A percentile compares a stretch with the other conserved stretches of the same genome.
phyloP scores from a whole-genome alignment of 768 basidiomycete species.

The Dioszegia crocea region DNA sequence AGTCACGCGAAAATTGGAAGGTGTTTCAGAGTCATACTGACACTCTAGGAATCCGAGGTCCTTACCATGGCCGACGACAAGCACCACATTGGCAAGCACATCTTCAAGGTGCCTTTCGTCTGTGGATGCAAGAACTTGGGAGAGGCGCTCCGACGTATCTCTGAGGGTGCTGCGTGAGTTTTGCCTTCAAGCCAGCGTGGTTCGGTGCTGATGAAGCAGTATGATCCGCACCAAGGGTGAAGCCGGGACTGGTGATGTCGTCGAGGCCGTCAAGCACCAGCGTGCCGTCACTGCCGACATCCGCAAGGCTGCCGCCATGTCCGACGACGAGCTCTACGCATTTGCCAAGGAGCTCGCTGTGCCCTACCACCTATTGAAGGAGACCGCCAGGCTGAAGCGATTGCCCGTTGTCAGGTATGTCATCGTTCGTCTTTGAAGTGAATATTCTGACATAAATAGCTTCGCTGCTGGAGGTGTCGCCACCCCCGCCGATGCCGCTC shows the following conservation, averaged over 20 bases:
- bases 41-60: constrained; percentile 56
- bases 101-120: constrained; percentile 86
- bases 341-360: constrained; percentile 73
- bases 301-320: constrained; percentile 78
- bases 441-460: constrained; percentile 15
- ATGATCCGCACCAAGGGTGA: constrained; percentile 93
- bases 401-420: constrained; percentile 71
- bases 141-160: constrained; percentile 91
- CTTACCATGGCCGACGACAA: constrained; percentile 94
- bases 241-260: constrained; percentile 54
- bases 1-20: too few species aligned
- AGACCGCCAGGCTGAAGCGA: constrained; percentile 85
- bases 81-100: constrained; percentile 94
- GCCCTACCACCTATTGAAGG: constrained; percentile 92
- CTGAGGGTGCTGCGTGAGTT: constrained; percentile 78
- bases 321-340: constrained; percentile 87
- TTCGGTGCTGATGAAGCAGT: constrained; percentile 9
- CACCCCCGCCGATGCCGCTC: constrained; percentile 92
- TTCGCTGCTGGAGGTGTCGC: constrained; percentile 94
- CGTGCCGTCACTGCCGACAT: constrained; percentile 80
- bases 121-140: constrained; percentile 93
- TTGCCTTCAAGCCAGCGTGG: not conserved
- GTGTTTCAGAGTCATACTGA: too few species aligned
- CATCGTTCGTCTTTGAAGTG: not conserved
- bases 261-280: constrained; percentile 80